A percentile compares a stretch with the other conserved stretches of the same genome.
Evolutionary conservation across 345 rosid species (phyloP).

Genomic region (Ceriops decandra): DNA sequence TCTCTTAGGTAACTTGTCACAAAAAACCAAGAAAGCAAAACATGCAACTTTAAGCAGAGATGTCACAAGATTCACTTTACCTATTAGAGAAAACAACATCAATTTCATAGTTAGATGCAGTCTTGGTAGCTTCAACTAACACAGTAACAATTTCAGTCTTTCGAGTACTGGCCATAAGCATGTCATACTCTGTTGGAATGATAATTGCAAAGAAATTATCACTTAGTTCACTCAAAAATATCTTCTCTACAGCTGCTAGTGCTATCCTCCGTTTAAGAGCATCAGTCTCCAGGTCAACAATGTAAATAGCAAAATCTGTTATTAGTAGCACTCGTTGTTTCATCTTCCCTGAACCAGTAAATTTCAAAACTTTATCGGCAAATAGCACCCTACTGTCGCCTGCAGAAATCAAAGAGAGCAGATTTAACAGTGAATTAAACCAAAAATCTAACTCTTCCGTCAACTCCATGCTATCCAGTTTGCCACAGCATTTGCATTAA

Average conservation of each 20-base stretch:
- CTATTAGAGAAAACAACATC: conserved; percentile 78
- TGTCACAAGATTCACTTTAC: conserved; percentile 29
- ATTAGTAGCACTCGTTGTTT: conserved; percentile 51
- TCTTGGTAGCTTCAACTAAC: conserved; percentile 75
- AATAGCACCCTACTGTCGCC: conserved; percentile 78
- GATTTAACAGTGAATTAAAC: not conserved
- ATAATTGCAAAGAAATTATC: conserved; percentile 88
- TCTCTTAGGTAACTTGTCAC: too few species aligned
- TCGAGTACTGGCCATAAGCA: conserved; percentile 87
- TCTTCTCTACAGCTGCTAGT: conserved; percentile 72
- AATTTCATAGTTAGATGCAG: conserved; percentile 72
- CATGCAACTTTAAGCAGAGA: not conserved
- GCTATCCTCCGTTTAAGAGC: conserved; percentile 78
- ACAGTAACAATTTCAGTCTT: conserved; percentile 84
- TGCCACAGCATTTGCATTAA: not conserved
- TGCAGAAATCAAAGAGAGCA: conserved; percentile 19
- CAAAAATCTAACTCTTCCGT: not conserved
- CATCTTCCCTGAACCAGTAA: conserved; percentile 87
- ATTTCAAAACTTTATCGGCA: conserved; percentile 91
- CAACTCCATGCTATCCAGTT: not conserved
- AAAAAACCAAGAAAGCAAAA: not conserved
- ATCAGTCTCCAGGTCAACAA: conserved; percentile 73
- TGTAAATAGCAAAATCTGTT: conserved; percentile 39
- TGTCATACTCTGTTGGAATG: conserved; percentile 88
- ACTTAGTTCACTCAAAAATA: conserved; percentile 71